A percentile compares a stretch with the other conserved stretches of the same genome.
Evolutionary conservation across 2,329 filamentous ascomycete genomes (phyloP).

Genomic region (Ophiocordyceps robertsii): DNA sequence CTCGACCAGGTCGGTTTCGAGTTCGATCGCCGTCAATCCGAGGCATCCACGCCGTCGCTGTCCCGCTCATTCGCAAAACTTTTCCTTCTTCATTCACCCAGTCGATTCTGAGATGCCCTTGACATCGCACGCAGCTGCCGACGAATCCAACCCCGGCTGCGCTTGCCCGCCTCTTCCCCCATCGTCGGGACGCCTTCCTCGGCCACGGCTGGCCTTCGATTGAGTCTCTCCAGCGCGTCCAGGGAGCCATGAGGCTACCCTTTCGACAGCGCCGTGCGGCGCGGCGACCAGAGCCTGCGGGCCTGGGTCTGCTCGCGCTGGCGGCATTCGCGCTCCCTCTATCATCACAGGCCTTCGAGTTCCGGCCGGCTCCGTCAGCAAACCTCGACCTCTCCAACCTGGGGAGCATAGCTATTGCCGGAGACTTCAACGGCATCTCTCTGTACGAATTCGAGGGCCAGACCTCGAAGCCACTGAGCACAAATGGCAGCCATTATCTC

Average conservation of each 20-base stretch:
- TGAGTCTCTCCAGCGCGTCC: conserved; percentile 5
- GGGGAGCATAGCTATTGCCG: conserved; percentile 72
- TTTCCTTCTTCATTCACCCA: too few relatives aligned
- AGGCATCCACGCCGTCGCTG: background rate
- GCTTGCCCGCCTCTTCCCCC: background rate
- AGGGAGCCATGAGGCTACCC: conserved; percentile 33
- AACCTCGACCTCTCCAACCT: conserved; percentile 68
- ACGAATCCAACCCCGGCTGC: background rate
- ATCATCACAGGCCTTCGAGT: conserved; percentile 37
- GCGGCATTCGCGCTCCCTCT: conserved; percentile 26
- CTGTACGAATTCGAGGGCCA: conserved; percentile 79
- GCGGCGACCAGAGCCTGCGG: conserved; percentile 19
- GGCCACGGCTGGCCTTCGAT: background rate
- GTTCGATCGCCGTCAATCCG: background rate
- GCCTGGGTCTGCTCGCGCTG: conserved; percentile 23
- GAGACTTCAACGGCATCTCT: conserved; percentile 85
- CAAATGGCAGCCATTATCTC: conserved; percentile 71
- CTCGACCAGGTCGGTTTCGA: background rate
- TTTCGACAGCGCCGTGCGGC: conserved; percentile 27
- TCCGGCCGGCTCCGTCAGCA: conserved; percentile 49
- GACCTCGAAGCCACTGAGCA: conserved; percentile 49
- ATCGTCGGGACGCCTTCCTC: background rate
- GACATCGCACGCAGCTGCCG: background rate
- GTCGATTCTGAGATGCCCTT: background rate
- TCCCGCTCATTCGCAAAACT: too few relatives aligned